Evolutionary conservation across 2,329 filamentous ascomycete species (phyloP), one percentile per base, ranked within the genome.

Genomic region (Verticillium albo-atrum): DNA sequence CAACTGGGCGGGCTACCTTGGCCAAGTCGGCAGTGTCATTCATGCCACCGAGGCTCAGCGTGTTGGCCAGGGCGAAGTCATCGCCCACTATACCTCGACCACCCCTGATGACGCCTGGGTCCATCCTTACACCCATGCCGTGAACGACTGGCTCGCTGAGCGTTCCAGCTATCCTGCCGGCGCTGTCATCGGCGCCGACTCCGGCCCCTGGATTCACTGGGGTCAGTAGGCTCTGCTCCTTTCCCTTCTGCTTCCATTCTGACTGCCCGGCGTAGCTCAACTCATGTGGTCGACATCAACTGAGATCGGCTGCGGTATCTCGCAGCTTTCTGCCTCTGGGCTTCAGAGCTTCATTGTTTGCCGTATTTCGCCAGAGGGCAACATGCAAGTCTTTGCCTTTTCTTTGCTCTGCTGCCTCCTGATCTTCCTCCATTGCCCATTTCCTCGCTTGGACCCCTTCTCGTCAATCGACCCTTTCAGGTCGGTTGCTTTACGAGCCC

Each of bases 151-250:
- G 73, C 68, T 75, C 2, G 64, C 63, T 7, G 64, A 74, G 55
- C 71, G 61, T 28, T 60, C 64, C 25, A 57, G 70, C 17, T 75
- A 71, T 58, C 62, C 66, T 27, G 17, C 56, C 25, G 67, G 68
- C 17, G 66, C 69, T 60, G 68, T 71, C 52, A 66, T 74, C 50
- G 64, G 62, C 15, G 69, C 68, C 6, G 72, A 72, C 6, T 65
- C 69, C 15, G 72, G 74, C 60, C 66, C 65, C 3, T 74, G 72
- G 72, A 67, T 74, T 26, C 73, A 75, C 47, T 74, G 71, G 71
- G 71, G 72, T 74, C 68, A 61, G 69, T 64, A 10, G 34, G 14
- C 30, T 37, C 12, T 26, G 15, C 4, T 50, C 26, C 14, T 20
- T 35, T 25, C 5, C 23, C 27, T 3, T 15, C 17, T 7, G 23